Percentiles rank a stretch among this genome's conserved stretches.
Evolutionary conservation across 1,284 basidiomycete species (phyloP).

Genomic region (Marasmius fiardii): DNA sequence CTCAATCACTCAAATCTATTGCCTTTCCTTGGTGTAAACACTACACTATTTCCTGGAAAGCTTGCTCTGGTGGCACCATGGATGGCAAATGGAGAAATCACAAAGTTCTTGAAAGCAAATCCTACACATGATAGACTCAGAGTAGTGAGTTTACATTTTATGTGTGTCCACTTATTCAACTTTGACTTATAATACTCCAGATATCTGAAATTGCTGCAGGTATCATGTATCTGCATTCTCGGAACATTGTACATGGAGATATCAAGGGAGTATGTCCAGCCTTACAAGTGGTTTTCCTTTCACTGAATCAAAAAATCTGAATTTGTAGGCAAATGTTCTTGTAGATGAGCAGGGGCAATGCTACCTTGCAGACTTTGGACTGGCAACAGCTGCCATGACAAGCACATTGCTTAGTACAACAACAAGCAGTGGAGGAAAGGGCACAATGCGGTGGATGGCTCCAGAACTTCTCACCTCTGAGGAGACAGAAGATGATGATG

Average conservation of each 20-base stretch:
- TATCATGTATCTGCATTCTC: background rate
- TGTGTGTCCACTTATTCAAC: background rate
- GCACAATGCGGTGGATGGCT: background rate
- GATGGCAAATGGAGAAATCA: conserved; percentile 13
- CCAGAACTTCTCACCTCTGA: background rate
- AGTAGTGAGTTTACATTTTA: background rate
- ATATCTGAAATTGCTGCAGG: background rate
- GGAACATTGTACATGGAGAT: background rate
- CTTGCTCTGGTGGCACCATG: conserved; percentile 13
- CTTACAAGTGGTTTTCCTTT: background rate
- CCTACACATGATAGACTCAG: conserved; percentile 6
- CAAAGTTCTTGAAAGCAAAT: conserved; percentile 7
- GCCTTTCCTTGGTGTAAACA: conserved; percentile 12
- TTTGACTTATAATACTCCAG: background rate
- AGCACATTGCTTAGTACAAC: no score
- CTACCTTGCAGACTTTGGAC: background rate
- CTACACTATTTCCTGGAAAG: conserved; percentile 1
- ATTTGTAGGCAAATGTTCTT: background rate
- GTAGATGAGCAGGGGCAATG: background rate
- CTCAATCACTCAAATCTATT: conserved; percentile 13
- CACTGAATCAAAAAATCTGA: background rate
- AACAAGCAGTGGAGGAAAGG: background rate
- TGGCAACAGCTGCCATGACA: background rate
- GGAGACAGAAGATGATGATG: no score
- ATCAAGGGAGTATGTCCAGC: background rate